These are phyloP conservation scores for Biancaea sappan DNA, from an alignment of 306 rosid species.

Conservation along the genomic window DNA sequence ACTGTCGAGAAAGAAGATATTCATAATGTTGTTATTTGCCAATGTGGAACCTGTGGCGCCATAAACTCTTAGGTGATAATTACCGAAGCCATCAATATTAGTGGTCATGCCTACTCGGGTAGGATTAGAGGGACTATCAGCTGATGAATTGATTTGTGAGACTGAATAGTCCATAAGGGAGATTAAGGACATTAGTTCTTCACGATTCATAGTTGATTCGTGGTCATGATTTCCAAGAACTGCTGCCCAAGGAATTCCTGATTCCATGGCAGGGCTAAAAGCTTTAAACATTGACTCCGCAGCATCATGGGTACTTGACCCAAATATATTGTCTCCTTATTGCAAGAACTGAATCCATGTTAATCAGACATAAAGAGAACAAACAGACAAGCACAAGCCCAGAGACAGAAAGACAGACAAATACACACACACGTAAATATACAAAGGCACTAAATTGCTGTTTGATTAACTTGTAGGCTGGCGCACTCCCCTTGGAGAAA, in stretches of 20 bases:
- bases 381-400: too few species aligned
- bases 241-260: constrained; percentile 92
- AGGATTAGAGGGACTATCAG: constrained; percentile 33
- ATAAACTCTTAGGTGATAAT: constrained; percentile 65
- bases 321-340: constrained; percentile 87
- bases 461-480: neutral
- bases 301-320: constrained; percentile 77
- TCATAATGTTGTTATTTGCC: constrained; percentile 75
- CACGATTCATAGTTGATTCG: constrained; percentile 86
- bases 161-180: constrained; percentile 94
- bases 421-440: neutral
- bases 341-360: constrained; percentile 38
- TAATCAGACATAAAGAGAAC: constrained; percentile 8
- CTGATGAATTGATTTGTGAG: constrained; percentile 61
- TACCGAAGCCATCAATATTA: constrained; percentile 84
- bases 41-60: constrained; percentile 80
- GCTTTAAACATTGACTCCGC: constrained; percentile 81
- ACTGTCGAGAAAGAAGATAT: constrained; percentile 90
- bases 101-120: constrained; percentile 30
- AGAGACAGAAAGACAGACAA: neutral
- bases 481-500: neutral
- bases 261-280: constrained; percentile 85
- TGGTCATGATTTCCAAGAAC: constrained; percentile 95
- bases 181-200: constrained; percentile 73
- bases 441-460: neutral